Evolutionary conservation across 2,329 filamentous ascomycete species (phyloP).

Genomic region (Talaromyces sp.): DNA sequence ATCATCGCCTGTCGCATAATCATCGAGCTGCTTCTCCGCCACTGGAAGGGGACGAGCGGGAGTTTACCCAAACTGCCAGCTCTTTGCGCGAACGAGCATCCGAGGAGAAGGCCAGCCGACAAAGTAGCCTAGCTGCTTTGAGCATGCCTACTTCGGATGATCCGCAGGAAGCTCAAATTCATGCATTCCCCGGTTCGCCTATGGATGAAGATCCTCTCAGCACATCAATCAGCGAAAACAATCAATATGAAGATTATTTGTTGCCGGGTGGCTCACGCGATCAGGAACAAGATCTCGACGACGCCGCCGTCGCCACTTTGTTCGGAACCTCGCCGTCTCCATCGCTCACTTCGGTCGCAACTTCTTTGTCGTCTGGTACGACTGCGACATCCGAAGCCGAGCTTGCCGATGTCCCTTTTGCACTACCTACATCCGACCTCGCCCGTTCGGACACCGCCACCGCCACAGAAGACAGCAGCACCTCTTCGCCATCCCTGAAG

Average conservation of each 20-base stretch:
- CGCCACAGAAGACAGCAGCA: slow-evolving; percentile 17
- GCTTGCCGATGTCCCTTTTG: slow-evolving; percentile 20
- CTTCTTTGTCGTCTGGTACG: slow-evolving; percentile 40
- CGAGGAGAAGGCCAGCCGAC: slow-evolving; percentile 30
- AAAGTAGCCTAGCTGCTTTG: slow-evolving; percentile 34
- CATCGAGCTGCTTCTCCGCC: slow-evolving; percentile 77
- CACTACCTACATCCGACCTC: slow-evolving; percentile 2
- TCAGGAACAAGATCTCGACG: slow-evolving; percentile 29
- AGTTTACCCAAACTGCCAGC: slow-evolving; percentile 93
- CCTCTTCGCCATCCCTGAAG: slow-evolving; percentile 29
- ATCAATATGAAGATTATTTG: slow-evolving; percentile 34
- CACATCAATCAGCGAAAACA: slow-evolving; percentile 23
- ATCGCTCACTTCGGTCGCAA: slow-evolving; percentile 37
- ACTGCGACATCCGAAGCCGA: slow-evolving; percentile 32
- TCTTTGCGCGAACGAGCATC: slow-evolving; percentile 61
- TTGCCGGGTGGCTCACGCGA: slow-evolving; percentile 25
- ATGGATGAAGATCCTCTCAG: slow-evolving; percentile 29
- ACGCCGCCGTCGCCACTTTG: slow-evolving; percentile 31
- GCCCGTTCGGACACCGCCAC: background rate
- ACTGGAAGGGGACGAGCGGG: slow-evolving; percentile 88
- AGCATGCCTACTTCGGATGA: slow-evolving; percentile 17
- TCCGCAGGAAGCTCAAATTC: slow-evolving; percentile 23
- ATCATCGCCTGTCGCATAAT: slow-evolving; percentile 55
- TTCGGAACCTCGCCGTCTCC: slow-evolving; percentile 41
- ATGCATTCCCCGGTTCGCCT: slow-evolving; percentile 26